phyloP scores from a whole-genome alignment of 306 rosid species.

The Carpinus viminea region DNA sequence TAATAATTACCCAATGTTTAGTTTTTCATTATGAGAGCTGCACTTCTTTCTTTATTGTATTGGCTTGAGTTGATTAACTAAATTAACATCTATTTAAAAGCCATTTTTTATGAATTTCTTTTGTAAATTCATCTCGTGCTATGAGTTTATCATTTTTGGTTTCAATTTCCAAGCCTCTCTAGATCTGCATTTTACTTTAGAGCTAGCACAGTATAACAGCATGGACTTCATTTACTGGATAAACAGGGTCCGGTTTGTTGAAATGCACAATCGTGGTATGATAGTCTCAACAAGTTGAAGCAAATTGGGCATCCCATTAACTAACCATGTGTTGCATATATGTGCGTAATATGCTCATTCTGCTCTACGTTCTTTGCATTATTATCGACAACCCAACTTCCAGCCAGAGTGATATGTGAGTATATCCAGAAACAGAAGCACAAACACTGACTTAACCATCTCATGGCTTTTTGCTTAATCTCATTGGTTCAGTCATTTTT shows the following conservation, averaged over 20 bases:
- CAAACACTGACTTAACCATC: conserved; percentile 7
- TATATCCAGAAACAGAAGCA: not conserved
- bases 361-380: conserved; percentile 35
- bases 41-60: not conserved
- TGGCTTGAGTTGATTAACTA: not conserved
- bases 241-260: not conserved
- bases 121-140: not conserved
- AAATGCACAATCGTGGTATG: not conserved
- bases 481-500: conserved; percentile 5
- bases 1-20: no score
- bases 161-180: conserved; percentile 1
- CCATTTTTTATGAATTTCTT: not conserved
- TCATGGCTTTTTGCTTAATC: not conserved
- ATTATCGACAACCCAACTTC: conserved; percentile 37
- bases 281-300: conserved; percentile 31
- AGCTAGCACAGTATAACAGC: no score
- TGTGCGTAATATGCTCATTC: conserved; percentile 26
- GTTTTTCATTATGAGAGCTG: no score
- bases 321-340: conserved; percentile 22
- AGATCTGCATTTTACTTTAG: not conserved
- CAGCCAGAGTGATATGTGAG: conserved; percentile 51
- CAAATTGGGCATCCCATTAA: conserved; percentile 8
- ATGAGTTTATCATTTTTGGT: not conserved
- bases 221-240: no score
- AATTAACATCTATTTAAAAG: not conserved